A percentile compares a stretch with the other conserved stretches of the same genome.
Conservation (phyloP, 129 eudicot species). For the Sambucus nigra region DNA sequence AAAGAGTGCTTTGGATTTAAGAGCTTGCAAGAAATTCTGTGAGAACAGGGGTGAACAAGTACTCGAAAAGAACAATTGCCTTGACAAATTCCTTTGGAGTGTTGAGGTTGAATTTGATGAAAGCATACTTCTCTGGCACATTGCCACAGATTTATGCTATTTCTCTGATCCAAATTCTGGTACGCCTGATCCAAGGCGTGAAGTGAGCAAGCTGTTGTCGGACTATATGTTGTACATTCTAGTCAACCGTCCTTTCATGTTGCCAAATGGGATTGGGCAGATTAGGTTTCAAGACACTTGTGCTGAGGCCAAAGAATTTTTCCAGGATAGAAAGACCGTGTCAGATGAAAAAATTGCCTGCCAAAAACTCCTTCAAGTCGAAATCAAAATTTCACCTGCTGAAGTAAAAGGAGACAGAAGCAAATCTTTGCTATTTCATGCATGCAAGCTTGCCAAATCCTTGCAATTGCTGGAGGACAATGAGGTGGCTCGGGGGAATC, state of each 20-base stretch:
- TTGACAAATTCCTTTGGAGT: conserved; percentile 13
- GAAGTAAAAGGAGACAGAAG: conserved; percentile 26
- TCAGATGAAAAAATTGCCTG: conserved; percentile 7
- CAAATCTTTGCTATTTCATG: conserved; percentile 25
- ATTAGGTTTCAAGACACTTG: conserved; percentile 25
- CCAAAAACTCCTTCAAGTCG: conserved; percentile 10
- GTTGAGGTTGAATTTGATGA: conserved; percentile 24
- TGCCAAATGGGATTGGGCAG: conserved; percentile 24
- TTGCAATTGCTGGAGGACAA: background rate
- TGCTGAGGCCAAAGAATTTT: conserved; percentile 15
- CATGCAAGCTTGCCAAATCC: conserved; percentile 19
- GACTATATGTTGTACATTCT: conserved; percentile 24
- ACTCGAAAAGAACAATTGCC: conserved; percentile 10
- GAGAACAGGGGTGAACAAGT: conserved; percentile 21
- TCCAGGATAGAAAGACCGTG: conserved; percentile 2
- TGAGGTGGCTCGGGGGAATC: background rate
- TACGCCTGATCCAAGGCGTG: conserved; percentile 1
- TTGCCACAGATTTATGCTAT: conserved; percentile 27
- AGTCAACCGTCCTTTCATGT: conserved; percentile 14
- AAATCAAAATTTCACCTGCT: conserved; percentile 5
- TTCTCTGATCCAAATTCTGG: background rate
- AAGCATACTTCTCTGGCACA: conserved; percentile 27
- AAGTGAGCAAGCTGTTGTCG: conserved; percentile 14
- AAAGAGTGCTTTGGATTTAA: conserved; percentile 5
- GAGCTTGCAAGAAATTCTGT: conserved; percentile 1